Evolutionary conservation across 306 rosid species (phyloP).

Genomic region (Oxytropis ochrocephala): DNA sequence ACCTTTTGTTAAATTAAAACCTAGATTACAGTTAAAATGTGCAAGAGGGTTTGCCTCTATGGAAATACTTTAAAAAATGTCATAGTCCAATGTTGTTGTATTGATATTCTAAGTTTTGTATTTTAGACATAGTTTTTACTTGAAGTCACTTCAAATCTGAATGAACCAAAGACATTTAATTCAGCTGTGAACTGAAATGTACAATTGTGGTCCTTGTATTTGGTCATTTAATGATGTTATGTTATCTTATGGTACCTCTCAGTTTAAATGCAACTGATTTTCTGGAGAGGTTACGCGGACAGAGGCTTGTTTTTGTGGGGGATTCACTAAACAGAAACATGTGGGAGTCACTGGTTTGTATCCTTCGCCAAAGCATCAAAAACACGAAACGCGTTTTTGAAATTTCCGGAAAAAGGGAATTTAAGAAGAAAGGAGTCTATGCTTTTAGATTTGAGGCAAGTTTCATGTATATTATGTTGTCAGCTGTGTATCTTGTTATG

Average conservation of each 20-base stretch:
- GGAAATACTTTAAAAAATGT: background rate
- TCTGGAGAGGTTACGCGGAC: conserved; percentile 70
- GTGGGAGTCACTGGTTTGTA: conserved; percentile 95
- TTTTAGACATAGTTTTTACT: background rate
- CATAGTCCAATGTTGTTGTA: background rate
- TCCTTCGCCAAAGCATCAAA: conserved; percentile 53
- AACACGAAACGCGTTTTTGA: conserved; percentile 62
- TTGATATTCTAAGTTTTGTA: background rate
- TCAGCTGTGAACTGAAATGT: background rate
- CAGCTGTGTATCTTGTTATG: background rate
- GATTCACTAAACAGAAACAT: conserved; percentile 91
- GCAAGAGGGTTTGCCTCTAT: background rate
- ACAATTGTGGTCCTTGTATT: background rate
- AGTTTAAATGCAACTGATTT: conserved; percentile 89
- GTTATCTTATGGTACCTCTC: background rate
- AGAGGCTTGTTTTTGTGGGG: conserved; percentile 77
- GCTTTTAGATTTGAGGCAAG: conserved; percentile 93
- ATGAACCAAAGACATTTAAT: background rate
- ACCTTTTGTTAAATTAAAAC: no score
- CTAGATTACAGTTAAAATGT: background rate
- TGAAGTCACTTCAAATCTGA: background rate
- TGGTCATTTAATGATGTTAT: conserved; percentile 8
- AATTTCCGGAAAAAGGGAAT: conserved; percentile 71
- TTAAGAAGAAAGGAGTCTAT: conserved; percentile 77
- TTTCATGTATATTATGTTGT: background rate